phyloP scores from a whole-genome alignment of 768 basidiomycete genomes.

The Hypholoma fasciculare region DNA sequence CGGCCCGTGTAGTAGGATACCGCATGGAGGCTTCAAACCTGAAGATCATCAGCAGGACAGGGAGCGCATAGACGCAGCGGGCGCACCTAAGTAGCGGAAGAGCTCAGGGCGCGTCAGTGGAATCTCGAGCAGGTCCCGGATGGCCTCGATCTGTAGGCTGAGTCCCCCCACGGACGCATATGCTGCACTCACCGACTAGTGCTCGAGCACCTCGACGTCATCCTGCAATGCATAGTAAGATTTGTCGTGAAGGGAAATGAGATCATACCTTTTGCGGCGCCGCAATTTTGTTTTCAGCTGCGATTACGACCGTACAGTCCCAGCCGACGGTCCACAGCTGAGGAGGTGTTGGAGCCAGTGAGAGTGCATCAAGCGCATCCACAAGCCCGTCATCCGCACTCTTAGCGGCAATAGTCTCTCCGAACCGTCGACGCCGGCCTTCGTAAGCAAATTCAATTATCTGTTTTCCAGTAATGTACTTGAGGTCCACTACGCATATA shows the following conservation, averaged over 20 bases:
- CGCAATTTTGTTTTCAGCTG: constrained; percentile 28
- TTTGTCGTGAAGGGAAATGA: constrained; percentile 6
- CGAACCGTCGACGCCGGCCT: constrained; percentile 56
- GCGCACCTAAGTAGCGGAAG: constrained; percentile 33
- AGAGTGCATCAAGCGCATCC: constrained; percentile 42
- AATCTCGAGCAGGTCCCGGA: constrained; percentile 42
- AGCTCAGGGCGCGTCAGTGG: constrained; percentile 32
- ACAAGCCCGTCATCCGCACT: constrained; percentile 29
- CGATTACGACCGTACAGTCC: constrained; percentile 60
- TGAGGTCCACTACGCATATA: constrained; percentile 61
- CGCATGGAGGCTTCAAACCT: constrained; percentile 95
- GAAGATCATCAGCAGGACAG: neutral
- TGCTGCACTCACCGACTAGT: constrained; percentile 47
- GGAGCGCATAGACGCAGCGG: neutral
- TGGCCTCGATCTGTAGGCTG: constrained; percentile 81
- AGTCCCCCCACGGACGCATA: constrained; percentile 89
- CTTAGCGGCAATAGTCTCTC: constrained; percentile 39
- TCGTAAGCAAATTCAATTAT: constrained; percentile 66
- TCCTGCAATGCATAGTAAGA: constrained; percentile 28
- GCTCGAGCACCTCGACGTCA: constrained; percentile 48
- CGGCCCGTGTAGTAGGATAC: constrained; percentile 92
- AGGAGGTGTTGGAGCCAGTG: constrained; percentile 33
- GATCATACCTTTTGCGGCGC: constrained; percentile 34
- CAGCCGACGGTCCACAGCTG: constrained; percentile 65
- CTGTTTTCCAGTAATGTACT: constrained; percentile 64